phyloP scores from a whole-genome alignment of 2,329 filamentous ascomycete species.

The Fusarium torreyae region DNA sequence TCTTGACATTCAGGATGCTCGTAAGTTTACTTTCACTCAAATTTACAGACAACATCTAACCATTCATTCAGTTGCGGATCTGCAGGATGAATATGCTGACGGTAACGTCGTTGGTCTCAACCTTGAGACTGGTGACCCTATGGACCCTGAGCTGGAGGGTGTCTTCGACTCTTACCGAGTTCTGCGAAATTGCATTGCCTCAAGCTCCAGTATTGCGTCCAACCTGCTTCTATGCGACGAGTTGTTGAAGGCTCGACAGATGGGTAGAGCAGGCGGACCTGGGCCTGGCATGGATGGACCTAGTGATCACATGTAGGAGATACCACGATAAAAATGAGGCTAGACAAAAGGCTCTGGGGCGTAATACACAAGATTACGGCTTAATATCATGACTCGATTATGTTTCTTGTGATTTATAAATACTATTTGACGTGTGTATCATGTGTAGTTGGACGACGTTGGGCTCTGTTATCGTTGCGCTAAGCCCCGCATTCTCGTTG shows the following conservation, averaged over 20 bases:
- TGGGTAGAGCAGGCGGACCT: slow-evolving; percentile 78
- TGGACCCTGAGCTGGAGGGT: slow-evolving; percentile 94
- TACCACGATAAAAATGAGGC: slow-evolving; percentile 55
- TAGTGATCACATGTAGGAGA: slow-evolving; percentile 66
- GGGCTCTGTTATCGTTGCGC: slow-evolving; percentile 32
- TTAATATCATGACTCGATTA: slow-evolving; percentile 16
- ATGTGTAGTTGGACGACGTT: slow-evolving; percentile 9
- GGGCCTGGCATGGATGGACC: slow-evolving; percentile 76
- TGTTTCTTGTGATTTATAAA: slow-evolving; percentile 9
- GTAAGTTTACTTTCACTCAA: slow-evolving; percentile 69
- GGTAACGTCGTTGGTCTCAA: slow-evolving; percentile 91
- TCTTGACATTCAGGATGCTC: slow-evolving; percentile 95
- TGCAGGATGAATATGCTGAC: slow-evolving; percentile 89
- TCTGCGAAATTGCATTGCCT: slow-evolving; percentile 92
- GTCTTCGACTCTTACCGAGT: slow-evolving; percentile 98
- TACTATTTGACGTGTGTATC: background rate
- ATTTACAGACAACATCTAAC: slow-evolving; percentile 34
- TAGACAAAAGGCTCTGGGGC: slow-evolving; percentile 56
- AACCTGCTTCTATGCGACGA: slow-evolving; percentile 97
- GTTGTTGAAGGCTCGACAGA: slow-evolving; percentile 96
- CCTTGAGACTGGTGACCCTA: slow-evolving; percentile 87
- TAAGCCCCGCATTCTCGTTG: slow-evolving; percentile 53
- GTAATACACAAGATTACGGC: slow-evolving; percentile 47
- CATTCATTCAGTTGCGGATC: slow-evolving; percentile 75
- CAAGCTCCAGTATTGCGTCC: slow-evolving; percentile 93